Conservation (phyloP, 139 green algal species). For the Tetradesmus obliquus region DNA sequence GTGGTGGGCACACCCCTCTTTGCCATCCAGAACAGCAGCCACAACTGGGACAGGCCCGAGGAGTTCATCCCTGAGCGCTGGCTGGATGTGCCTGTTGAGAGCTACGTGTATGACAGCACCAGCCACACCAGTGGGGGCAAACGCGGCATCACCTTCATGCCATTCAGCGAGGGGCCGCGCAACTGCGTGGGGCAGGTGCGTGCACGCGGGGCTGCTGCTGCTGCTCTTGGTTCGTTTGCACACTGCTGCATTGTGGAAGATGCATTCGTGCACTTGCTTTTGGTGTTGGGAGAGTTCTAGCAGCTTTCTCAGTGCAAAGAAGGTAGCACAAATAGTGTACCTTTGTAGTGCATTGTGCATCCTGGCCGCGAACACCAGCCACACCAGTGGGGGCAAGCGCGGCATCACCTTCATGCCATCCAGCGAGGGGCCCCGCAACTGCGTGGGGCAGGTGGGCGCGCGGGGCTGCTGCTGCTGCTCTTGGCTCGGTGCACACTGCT, state of each 20-base stretch:
- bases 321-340: too few relatives aligned
- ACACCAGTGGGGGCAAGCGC: conserved; percentile 20
- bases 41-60: conserved; percentile 55
- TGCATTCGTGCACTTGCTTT: too few relatives aligned
- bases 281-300: too few relatives aligned
- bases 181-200: conserved; percentile 75
- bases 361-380: background rate
- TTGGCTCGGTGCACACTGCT: background rate
- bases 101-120: conserved; percentile 55
- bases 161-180: conserved; percentile 65
- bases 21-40: conserved; percentile 61
- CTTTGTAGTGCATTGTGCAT: too few relatives aligned
- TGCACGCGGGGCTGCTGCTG: background rate
- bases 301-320: too few relatives aligned
- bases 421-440: conserved; percentile 66
- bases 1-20: conserved; percentile 60
- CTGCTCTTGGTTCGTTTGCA: background rate
- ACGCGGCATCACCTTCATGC: conserved; percentile 61
- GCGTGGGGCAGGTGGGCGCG: conserved; percentile 63
- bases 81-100: conserved; percentile 61
- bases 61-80: conserved; percentile 69
- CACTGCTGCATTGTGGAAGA: too few relatives aligned
- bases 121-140: conserved; percentile 19
- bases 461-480: conserved; percentile 14
- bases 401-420: conserved; percentile 71